Base-by-base conservation (phyloP, 2,329 filamentous ascomycete genomes). In the Cercospora beticola region DNA sequence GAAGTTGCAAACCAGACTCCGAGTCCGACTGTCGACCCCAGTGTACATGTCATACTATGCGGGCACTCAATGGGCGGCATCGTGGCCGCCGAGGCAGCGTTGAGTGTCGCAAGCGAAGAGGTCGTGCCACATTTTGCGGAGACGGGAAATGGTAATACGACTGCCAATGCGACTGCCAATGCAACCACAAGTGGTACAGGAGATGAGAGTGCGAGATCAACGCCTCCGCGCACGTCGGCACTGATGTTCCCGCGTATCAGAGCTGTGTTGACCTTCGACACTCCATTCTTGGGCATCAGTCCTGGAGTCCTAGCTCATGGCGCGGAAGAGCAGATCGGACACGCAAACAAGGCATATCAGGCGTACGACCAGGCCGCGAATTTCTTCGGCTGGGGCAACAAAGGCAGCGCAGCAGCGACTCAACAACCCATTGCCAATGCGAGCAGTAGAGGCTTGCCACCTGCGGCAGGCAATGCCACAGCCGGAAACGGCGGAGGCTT, bases 181-280 rank as follows among this genome's bases (percentile, higher is more conserved):
- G 26, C 33, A 40, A 40, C 64, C 63, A 16, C 49, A 31, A 33
- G 65, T 64, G 26, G 58, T 46, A 31, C 30, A 9, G 52, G 28
- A 26, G 56, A 61, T 30, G 57, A 33, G 30, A 57, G 62, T 58
- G 16, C 67, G 68, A 36, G 40, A 68, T 18, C 74, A 31, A 67
- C 76, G 18, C 66, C 73, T 10, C 70, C 75, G 6, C 66, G 70
- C 46, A 33, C 62, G 2, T 64, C 67, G 1, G 65, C 33, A n/a
- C 67, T 97, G 78, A 94, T 97, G 90, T 98, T 98, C 78, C 94
- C 94, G 1, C 94, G 93, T 79, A 89, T 98, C 72, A 91, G 94
- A 80, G 94, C 92, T 73, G 88, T 98, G 28, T 65, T 74, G 7
- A 70, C 72, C 2, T 74, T 74, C 49, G 72, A 74, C 81, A 99